Percentiles rank a stretch among this genome's conserved stretches.
Evolutionary conservation across 177 flowering plant species (phyloP).

Genomic region (Vitis hybrid): DNA sequence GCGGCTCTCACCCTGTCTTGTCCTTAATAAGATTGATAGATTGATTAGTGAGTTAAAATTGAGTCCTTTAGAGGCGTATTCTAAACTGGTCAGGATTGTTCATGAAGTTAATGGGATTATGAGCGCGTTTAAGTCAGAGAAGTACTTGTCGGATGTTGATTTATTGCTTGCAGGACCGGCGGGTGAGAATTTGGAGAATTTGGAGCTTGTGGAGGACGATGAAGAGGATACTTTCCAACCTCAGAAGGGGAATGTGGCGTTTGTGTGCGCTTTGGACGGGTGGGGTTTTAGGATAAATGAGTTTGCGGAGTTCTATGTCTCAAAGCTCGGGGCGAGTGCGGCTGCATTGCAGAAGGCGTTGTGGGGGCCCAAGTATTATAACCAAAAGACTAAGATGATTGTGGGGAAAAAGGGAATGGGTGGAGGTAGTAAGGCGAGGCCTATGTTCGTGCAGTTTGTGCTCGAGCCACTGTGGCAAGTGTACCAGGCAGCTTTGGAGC

Average conservation of each 20-base stretch:
- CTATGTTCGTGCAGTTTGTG: constrained; percentile 89
- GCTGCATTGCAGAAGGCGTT: constrained; percentile 58
- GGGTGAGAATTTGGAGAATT: constrained; percentile 42
- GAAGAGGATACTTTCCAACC: constrained; percentile 92
- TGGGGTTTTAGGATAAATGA: constrained; percentile 79
- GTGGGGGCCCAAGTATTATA: constrained; percentile 79
- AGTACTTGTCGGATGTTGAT: constrained; percentile 92
- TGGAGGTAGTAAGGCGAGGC: constrained; percentile 47
- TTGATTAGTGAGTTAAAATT: constrained; percentile 70
- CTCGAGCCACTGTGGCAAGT: constrained; percentile 90
- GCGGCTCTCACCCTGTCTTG: constrained; percentile 77
- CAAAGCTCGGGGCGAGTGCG: constrained; percentile 62
- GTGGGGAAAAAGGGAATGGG: constrained; percentile 64
- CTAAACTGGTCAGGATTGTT: constrained; percentile 58
- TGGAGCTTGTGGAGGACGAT: constrained; percentile 70
- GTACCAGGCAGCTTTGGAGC: constrained; percentile 57
- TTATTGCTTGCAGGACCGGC: constrained; percentile 55
- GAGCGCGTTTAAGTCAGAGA: constrained; percentile 79
- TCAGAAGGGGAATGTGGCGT: constrained; percentile 90
- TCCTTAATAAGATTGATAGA: constrained; percentile 87
- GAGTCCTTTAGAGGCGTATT: constrained; percentile 82
- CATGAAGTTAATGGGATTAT: constrained; percentile 85
- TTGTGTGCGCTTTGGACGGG: constrained; percentile 91
- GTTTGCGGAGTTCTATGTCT: constrained; percentile 76
- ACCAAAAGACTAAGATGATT: constrained; percentile 74